phyloP scores from a whole-genome alignment of 345 rosid species.

The Moringa oleifera region DNA sequence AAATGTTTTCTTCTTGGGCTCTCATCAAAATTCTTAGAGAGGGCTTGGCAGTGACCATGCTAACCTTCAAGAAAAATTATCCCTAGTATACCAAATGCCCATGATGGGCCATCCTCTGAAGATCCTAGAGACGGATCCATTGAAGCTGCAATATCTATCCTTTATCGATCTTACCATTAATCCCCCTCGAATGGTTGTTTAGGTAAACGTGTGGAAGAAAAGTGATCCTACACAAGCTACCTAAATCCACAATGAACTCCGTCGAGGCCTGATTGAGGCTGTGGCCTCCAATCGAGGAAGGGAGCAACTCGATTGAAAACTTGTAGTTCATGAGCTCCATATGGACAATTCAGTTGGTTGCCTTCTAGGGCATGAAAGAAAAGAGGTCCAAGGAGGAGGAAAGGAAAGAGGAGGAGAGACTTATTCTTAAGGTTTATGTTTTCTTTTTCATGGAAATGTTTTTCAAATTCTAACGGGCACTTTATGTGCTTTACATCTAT shows the following conservation, averaged over 20 bases:
- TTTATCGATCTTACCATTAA: slow-evolving; percentile 60
- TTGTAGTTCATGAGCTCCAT: slow-evolving; percentile 64
- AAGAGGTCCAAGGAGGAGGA: slow-evolving; percentile 20
- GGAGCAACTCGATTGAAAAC: slow-evolving; percentile 84
- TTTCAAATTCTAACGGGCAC: too few species aligned
- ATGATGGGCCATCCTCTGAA: slow-evolving; percentile 84
- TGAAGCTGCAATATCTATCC: slow-evolving; percentile 70
- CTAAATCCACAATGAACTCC: slow-evolving; percentile 57
- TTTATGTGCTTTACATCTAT: too few species aligned
- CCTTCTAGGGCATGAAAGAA: slow-evolving; percentile 25
- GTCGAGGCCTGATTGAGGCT: slow-evolving; percentile 62
- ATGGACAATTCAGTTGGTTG: slow-evolving; percentile 52
- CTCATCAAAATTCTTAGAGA: slow-evolving; percentile 67
- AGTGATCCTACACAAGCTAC: slow-evolving; percentile 58
- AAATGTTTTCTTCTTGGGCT: slow-evolving; percentile 52
- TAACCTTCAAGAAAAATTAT: slow-evolving; percentile 71
- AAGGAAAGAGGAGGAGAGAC: slow-evolving; percentile 20
- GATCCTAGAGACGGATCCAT: slow-evolving; percentile 74
- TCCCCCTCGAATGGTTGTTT: slow-evolving; percentile 62
- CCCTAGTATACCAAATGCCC: slow-evolving; percentile 70
- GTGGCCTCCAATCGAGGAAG: slow-evolving; percentile 48
- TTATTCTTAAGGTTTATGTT: slow-evolving; percentile 12
- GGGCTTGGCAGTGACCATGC: slow-evolving; percentile 63
- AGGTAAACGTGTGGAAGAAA: slow-evolving; percentile 90
- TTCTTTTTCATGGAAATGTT: too few species aligned